Conservation (phyloP, 371 early-diverging fungal species). For the Mucor sp. region DNA sequence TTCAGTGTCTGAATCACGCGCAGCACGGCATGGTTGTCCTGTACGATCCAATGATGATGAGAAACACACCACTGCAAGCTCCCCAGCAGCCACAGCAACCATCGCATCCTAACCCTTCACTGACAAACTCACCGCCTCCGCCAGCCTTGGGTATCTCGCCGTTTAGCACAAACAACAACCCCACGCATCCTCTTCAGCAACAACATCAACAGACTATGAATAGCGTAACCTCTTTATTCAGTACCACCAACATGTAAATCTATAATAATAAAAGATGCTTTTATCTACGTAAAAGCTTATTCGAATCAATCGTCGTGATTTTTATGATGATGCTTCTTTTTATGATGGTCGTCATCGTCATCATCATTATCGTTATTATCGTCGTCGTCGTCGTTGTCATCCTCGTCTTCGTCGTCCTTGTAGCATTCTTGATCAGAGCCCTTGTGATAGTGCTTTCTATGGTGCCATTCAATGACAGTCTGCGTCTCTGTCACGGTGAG, state of each 20-base stretch:
- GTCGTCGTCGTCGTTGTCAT: no score
- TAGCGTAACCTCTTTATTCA: neutral
- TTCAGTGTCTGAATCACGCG: slow-evolving; percentile 26
- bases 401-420: no score
- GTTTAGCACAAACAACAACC: neutral
- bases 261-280: neutral
- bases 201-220: neutral
- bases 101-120: neutral
- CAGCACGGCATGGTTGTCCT: slow-evolving; percentile 32
- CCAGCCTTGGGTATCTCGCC: neutral
- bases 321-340: no score
- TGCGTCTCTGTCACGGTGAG: no score
- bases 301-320: no score
- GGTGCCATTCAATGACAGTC: no score
- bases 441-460: no score
- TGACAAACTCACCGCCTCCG: neutral
- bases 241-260: neutral
- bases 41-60: slow-evolving; percentile 18
- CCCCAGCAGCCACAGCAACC: neutral
- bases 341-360: no score
- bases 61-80: neutral
- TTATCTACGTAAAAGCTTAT: neutral
- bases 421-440: no score
- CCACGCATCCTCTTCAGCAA: neutral
- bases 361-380: no score